These are phyloP conservation scores for Ophiostoma quercus DNA, from an alignment of 2,329 filamentous ascomycete species.

Conservation along the genomic window DNA sequence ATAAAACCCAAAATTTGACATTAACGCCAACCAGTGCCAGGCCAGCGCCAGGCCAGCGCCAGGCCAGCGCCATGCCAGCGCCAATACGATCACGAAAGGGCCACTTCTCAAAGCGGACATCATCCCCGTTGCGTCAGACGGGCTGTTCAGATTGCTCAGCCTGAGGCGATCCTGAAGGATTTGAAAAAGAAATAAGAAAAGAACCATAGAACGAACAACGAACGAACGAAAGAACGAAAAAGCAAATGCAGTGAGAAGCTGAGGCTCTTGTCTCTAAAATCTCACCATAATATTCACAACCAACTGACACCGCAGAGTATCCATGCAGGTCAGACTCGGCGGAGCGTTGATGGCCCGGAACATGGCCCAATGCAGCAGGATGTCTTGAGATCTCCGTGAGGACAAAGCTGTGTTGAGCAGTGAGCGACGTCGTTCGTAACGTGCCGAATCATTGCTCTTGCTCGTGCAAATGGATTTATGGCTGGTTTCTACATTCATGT, in stretches of 20 bases:
- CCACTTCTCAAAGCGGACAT: not conserved
- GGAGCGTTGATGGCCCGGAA: not conserved
- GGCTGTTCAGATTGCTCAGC: not conserved
- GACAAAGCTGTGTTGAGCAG: not conserved
- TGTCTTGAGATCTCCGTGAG: slow-evolving; percentile 5
- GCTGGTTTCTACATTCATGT: not conserved
- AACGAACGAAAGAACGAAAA: not conserved
- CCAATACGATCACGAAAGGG: not conserved
- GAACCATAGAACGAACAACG: not conserved
- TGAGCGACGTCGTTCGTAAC: slow-evolving; percentile 1
- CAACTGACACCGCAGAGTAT: not conserved
- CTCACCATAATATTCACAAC: not conserved
- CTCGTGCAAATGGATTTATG: not conserved
- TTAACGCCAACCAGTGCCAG: not conserved
- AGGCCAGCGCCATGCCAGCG: not conserved
- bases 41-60: not conserved
- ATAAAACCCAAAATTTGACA: not conserved
- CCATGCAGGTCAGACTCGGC: slow-evolving; percentile 2
- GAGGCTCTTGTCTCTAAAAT: not conserved
- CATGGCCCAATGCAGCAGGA: not conserved
- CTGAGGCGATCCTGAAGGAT: not conserved
- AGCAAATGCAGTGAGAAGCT: not conserved
- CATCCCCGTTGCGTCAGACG: not conserved
- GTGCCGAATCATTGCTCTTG: not conserved
- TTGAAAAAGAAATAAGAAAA: not conserved